phyloP scores from a whole-genome alignment of 2,329 filamentous ascomycete genomes.

The Pseudogymnoascus sp. region DNA sequence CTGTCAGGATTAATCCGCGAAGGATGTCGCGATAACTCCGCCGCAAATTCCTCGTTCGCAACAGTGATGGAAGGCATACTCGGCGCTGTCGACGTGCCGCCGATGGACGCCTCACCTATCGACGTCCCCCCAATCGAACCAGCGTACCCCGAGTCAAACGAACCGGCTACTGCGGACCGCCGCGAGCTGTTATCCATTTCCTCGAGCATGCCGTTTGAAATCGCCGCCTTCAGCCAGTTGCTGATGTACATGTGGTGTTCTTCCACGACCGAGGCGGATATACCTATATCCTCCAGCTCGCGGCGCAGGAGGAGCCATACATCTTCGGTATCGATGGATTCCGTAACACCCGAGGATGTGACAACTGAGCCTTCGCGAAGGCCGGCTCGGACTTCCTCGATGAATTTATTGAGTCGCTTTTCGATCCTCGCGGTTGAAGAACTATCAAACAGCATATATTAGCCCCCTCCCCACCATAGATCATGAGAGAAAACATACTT shows the following conservation, averaged over 20 bases:
- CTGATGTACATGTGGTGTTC: constrained; percentile 25
- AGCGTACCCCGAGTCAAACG: constrained; percentile 21
- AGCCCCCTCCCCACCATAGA: not conserved
- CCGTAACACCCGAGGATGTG: constrained; percentile 18
- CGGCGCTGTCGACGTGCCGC: constrained; percentile 17
- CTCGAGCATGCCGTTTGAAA: constrained; percentile 23
- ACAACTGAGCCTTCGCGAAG: constrained; percentile 24
- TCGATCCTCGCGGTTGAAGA: constrained; percentile 24
- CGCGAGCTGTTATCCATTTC: constrained; percentile 16
- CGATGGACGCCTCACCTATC: not conserved
- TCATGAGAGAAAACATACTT: constrained; percentile 17
- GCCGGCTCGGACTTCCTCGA: constrained; percentile 24
- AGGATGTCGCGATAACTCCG: constrained; percentile 18
- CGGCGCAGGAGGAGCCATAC: constrained; percentile 23
- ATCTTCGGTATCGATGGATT: constrained; percentile 22
- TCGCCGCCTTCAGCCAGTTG: constrained; percentile 22
- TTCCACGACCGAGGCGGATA: constrained; percentile 17
- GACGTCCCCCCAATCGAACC: not conserved
- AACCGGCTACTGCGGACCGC: not conserved
- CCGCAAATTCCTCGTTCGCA: constrained; percentile 25
- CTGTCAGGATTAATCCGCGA: constrained; percentile 15
- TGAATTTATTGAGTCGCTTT: constrained; percentile 22
- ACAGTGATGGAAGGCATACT: constrained; percentile 16
- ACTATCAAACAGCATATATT: constrained; percentile 15
- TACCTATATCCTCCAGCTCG: constrained; percentile 26